Conservation (phyloP, 2,329 filamentous ascomycete species). For the Pseudopyricularia cyperi region DNA sequence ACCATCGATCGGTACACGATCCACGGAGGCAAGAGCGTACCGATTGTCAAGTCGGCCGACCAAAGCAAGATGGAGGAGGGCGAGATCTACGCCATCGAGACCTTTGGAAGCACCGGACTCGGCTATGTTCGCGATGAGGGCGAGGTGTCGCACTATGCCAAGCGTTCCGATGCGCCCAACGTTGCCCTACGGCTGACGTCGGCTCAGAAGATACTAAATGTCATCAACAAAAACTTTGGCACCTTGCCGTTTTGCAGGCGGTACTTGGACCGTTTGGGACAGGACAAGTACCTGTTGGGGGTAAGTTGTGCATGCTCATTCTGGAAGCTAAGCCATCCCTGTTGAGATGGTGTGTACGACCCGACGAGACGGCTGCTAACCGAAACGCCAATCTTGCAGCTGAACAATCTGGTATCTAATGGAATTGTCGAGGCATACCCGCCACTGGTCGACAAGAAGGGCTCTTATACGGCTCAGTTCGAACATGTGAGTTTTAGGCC, state of each 20-base stretch:
- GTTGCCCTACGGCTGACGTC: conserved; percentile 66
- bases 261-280: conserved; percentile 83
- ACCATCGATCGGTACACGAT: conserved; percentile 83
- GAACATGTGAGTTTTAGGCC: conserved; percentile 66
- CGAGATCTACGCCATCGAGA: conserved; percentile 91
- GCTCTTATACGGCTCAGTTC: conserved; percentile 86
- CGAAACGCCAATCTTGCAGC: conserved; percentile 25
- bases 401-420: conserved; percentile 72
- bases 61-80: conserved; percentile 97
- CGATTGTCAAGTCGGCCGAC: conserved; percentile 80
- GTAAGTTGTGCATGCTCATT: conserved; percentile 33
- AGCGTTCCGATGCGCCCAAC: conserved; percentile 58
- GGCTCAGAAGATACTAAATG: conserved; percentile 71
- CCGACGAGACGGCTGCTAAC: too few relatives aligned
- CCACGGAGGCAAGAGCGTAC: conserved; percentile 85
- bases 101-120: conserved; percentile 86
- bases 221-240: conserved; percentile 94
- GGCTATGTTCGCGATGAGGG: conserved; percentile 80
- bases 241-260: conserved; percentile 83
- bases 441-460: conserved; percentile 81
- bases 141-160: conserved; percentile 82
- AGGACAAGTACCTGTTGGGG: conserved; percentile 86
- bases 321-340: neutral
- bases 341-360: too few relatives aligned
- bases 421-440: conserved; percentile 87